phyloP scores from a whole-genome alignment of 2,329 filamentous ascomycete genomes.

The Colletotrichum spinosum region DNA sequence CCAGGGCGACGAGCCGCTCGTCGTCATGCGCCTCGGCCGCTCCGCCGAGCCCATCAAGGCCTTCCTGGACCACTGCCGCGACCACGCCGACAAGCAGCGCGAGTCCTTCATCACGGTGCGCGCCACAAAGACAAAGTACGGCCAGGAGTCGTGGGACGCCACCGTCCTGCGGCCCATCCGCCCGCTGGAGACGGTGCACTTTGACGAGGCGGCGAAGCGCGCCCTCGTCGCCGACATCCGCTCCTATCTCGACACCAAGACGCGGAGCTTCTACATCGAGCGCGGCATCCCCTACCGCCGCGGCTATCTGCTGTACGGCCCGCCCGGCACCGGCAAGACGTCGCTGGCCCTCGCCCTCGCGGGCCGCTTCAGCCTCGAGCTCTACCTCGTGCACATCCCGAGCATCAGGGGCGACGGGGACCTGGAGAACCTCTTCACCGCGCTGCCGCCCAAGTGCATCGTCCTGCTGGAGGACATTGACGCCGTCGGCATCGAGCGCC shows the following conservation, averaged over 20 bases:
- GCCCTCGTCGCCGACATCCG: constrained; percentile 74
- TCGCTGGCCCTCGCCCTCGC: constrained; percentile 81
- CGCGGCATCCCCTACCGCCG: constrained; percentile 80
- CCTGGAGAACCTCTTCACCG: constrained; percentile 47
- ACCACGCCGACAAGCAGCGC: constrained; percentile 49
- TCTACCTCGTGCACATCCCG: constrained; percentile 79
- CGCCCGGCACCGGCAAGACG: constrained; percentile 80
- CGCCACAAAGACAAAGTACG: constrained; percentile 42
- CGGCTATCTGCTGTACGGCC: constrained; percentile 79
- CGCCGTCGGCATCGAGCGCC: constrained; percentile 39
- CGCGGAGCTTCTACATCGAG: constrained; percentile 76
- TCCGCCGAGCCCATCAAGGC: constrained; percentile 46
- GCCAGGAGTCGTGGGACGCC: constrained; percentile 48
- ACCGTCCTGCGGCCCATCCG: constrained; percentile 45
- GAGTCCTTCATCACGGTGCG: constrained; percentile 51
- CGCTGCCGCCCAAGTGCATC: constrained; percentile 40
- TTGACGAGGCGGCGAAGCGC: constrained; percentile 61
- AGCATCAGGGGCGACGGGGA: constrained; percentile 43
- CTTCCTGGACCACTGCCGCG: constrained; percentile 45
- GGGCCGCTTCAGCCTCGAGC: constrained; percentile 77
- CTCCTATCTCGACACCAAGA: constrained; percentile 46
- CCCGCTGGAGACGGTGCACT: constrained; percentile 49
- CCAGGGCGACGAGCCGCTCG: constrained; percentile 50
- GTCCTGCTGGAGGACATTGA: constrained; percentile 45
- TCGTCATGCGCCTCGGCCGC: constrained; percentile 53